Base-by-base conservation (phyloP, 2,329 filamentous ascomycete species). In the Aspergillus latus region DNA sequence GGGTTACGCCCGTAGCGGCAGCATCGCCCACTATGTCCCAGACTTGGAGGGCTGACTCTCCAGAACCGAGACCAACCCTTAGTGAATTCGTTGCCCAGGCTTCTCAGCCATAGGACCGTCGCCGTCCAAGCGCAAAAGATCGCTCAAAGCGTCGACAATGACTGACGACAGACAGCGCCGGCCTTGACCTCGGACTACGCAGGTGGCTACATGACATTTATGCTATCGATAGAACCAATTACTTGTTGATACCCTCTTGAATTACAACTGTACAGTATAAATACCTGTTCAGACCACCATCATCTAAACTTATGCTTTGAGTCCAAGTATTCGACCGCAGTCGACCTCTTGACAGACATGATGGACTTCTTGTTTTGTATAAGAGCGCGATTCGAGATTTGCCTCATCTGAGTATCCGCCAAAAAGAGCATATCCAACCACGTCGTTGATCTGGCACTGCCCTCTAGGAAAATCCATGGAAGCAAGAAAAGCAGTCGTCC, bases 31-130 rank as follows among this genome's bases (percentile, higher is more conserved):
- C 49, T 5, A 15, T 61, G 16, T 59, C 63, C 1, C 59, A 64
- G 29, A 66, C 61, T 1, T 72, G 70, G 69, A 67, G 45, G 46
- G 53, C 56, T 2, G 56, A 62, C 5, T 34, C 45, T 10, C 21
- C 34, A 2, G 32, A n/a, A 10, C 16, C 58, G 11, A 42, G 57
- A 21, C 51, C 52, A 4, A 64, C 62, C 5, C 42, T 72, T 50
- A 66, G 68, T 62, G 68, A 70, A 0, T 71, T 70, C 56, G 58
- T 67, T 28, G 45, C 58, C 6, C 60, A 59, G 28, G 57, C 61
- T 7, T 63, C 62, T n/a, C 58, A 51, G 34, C 34, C 34, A 11
- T 37, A 37, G 10, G 11, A 13, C 34, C 34, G 5, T 37, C 4
- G 34, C n/a, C 34, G 34, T 13, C 34, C n/a, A 13, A 13, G 5